Evolutionary conservation across 2,329 filamentous ascomycete genomes (phyloP), one percentile per base, ranked within the genome.

Genomic region (Plenodomus lindquistii): DNA sequence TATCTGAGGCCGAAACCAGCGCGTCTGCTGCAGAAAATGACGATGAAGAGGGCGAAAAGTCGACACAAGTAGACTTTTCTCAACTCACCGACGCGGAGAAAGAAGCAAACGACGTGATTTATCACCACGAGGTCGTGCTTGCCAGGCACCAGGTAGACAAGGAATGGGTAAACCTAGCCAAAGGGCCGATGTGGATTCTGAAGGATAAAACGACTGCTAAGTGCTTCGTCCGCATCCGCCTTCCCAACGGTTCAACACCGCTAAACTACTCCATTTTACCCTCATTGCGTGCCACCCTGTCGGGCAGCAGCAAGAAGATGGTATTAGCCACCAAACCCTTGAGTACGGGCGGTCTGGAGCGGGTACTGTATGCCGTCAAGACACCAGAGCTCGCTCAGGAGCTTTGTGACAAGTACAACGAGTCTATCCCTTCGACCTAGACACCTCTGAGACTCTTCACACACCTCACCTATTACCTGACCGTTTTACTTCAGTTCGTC

Each of bases 121-220:
- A 72, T 49, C 59, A 69, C 37, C 54, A 57, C 13, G 60, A 66
- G 27, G 52, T 53, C 13, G 60, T 62, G 16, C 48, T 71, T 31
- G 62, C 62, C 37, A 67, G 69, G 50, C 55, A 66, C 40, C 53
- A 62, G 35, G 54, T 65, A 19, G 57, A 61, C 21, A 69, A 68
- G 48, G 48, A 50, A 1, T 73, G 69, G 69, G 58, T 63, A 20
- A 68, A 57, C 40, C 48, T 66, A 24, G 66, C 63, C 2, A 65
- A 61, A 21, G 71, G 69, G 11, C 64, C 65, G 2, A 50, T 73
- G 3, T 70, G 65, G 57, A 67, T 73, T 21, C 60, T 73, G 37
- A 69, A 68, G 52, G 63, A 70, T 50, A 73, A 72, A 45, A 53
- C 61, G 37, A 65, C 57, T 18, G 64, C 62, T 35, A 68, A 65